Evolutionary conservation across 75 land plant genomes (phyloP), one percentile per base, ranked within the genome.

Genomic region (Pinus albicaulis): DNA sequence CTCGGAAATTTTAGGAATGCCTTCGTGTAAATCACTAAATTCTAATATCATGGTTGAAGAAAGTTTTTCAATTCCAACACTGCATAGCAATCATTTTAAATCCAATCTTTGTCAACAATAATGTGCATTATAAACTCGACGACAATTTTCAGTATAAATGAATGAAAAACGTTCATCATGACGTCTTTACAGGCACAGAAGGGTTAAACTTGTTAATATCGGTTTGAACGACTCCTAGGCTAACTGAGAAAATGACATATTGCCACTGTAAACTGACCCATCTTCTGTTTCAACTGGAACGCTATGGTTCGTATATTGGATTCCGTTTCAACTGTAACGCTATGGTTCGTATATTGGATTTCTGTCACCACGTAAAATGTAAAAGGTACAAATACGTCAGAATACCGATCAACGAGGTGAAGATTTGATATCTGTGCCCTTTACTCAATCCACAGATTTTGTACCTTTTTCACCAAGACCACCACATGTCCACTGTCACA

Each of bases 161-260:
- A 76, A 60, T 16, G 61, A 75, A 5, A 57, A n/a, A 1, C 12
- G 36, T 28, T 28, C 31, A 28, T 28, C 1, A 28, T 13, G 17
- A 36, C 1, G 17, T 34, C 28, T 87, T 71, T 87, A 93, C 94
- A 31, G 94, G 97, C 53, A 94, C 86, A 13, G 84, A 79, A 3
- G 97, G 97, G 5, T 17, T 62, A 71, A 89, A 94, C 25, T 75
- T 73, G 56, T 92, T 92, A 55, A 92, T 90, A 48, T 85, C 63
- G 76, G 88, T 87, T 75, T 87, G 86, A 25, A 93, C 87, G 25
- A 91, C 93, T 12, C 94, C 94, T 22, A 92, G 76, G 74, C 94
- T 94, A 71, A 86, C 92, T 2, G 92, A 87, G 57, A 86, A 69
- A 58, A 92, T 88, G n/a, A 83, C 84, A 56, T 86, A 84, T 85